Base-by-base conservation (phyloP, 495 filamentous ascomycete species). In the Aspergillus mulundensis region DNA sequence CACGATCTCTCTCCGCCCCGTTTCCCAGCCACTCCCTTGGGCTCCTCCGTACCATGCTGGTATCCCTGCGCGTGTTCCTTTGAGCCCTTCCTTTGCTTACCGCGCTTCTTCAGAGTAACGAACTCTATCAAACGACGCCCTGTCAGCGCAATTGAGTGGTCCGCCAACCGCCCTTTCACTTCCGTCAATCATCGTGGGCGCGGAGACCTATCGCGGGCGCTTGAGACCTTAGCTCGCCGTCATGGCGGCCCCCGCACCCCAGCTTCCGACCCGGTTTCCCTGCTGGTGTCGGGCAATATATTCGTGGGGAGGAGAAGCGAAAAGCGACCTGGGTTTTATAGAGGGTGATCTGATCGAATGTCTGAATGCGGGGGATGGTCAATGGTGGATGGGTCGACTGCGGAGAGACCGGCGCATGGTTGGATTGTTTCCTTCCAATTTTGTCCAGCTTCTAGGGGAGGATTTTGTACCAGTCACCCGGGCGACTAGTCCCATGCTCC, bases 341-440 rank as follows among this genome's bases (percentile, higher is more conserved):
- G 95, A 98, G 69, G 94, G 95, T 42, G 94, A 98, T 72, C 74
- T 97, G 56, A 98, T 98, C 66, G 94, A 98, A 82, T 96, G 91
- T 67, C 78, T 98, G 18, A 98, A 97, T 70, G 94, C 94, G 2
- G 94, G 94, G 50, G 94, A 98, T 73, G 95, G 95, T 24, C 88
- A 88, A 50, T 98, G 94, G 95, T 98, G 94, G 94, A 96, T 89
- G 74, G 94, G 94, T 23, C 84, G 93, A 45, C 67, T 97, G 66
- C 85, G 84, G 59, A 82, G 95, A 54, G 94, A 97, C 68, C 84
- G 86, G 67, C 81, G 89, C 56, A 91, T 91, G 61, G 83, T 95
- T 60, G 94, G 94, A 43, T 72, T 94, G 19, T 98, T 98, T 64
- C 94, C 94, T 2, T 97, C 92, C 41, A 98, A 98, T 70, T 98